A percentile compares a stretch with the other conserved stretches of the same genome.
phyloP scores from a whole-genome alignment of 495 filamentous ascomycete genomes.

The Pseudotulostoma volvatum region DNA sequence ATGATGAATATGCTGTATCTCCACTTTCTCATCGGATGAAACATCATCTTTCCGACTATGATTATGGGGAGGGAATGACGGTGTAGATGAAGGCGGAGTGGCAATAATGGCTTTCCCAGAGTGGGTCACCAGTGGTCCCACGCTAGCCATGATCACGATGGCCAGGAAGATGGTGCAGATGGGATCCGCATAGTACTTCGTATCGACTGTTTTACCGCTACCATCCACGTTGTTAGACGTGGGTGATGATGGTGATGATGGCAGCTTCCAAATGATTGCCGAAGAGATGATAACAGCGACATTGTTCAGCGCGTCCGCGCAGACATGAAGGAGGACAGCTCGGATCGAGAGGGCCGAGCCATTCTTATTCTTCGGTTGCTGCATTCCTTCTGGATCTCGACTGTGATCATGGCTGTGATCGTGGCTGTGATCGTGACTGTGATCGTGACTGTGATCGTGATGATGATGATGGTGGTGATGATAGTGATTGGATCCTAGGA shows the following conservation, averaged over 20 bases:
- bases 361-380: no score
- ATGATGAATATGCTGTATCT: no score
- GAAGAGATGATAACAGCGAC: slow-evolving; percentile 32
- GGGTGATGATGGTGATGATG: slow-evolving; percentile 6
- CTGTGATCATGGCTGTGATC: slow-evolving; percentile 35
- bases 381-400: no score
- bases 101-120: neutral
- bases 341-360: slow-evolving; percentile 12
- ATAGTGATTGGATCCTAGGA: slow-evolving; percentile 28
- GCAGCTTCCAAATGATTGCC: slow-evolving; percentile 27
- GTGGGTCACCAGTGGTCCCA: neutral
- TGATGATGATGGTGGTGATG: slow-evolving; percentile 1
- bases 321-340: slow-evolving; percentile 32
- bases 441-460: slow-evolving; percentile 36
- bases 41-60: no score
- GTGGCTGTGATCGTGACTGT: slow-evolving; percentile 44
- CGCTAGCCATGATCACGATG: slow-evolving; percentile 21
- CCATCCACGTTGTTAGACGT: no score
- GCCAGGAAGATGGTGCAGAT: slow-evolving; percentile 22
- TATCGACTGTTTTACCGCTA: slow-evolving; percentile 4
- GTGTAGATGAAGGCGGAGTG: no score
- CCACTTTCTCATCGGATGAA: no score
- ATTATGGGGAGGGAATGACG: no score
- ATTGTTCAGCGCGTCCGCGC: slow-evolving; percentile 35
- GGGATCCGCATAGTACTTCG: slow-evolving; percentile 33